Percentiles rank a stretch among this genome's conserved stretches.
These are phyloP conservation scores for Microcos paniculata DNA, from an alignment of 345 rosid species.

Conservation along the genomic window DNA sequence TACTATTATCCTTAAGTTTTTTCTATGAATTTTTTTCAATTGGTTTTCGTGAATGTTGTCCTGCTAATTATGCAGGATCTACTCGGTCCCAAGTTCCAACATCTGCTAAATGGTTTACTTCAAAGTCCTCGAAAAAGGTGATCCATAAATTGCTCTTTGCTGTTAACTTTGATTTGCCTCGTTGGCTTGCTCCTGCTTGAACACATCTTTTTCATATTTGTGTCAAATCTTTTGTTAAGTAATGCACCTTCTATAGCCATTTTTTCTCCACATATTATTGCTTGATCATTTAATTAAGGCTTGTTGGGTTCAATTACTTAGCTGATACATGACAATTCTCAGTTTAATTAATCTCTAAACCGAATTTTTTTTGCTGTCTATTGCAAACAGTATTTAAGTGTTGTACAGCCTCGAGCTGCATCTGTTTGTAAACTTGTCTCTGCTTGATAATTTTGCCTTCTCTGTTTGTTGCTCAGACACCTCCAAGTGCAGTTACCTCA, in stretches of 20 bases:
- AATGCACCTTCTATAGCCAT: background rate
- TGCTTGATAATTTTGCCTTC: background rate
- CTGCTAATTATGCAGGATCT: constrained; percentile 41
- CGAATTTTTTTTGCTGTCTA: background rate
- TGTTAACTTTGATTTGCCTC: background rate
- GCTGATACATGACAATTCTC: background rate
- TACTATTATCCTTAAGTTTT: background rate
- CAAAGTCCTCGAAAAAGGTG: constrained; percentile 70
- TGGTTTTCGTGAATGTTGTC: constrained; percentile 4
- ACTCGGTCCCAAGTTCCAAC: constrained; percentile 30
- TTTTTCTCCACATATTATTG: background rate
- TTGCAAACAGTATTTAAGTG: background rate
- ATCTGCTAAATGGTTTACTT: constrained; percentile 50
- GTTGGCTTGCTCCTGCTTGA: background rate
- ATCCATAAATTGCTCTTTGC: background rate
- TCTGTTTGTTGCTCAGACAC: constrained; percentile 32
- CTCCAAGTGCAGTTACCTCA: constrained; percentile 69
- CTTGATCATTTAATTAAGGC: background rate
- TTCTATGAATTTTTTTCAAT: background rate
- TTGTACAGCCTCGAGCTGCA: background rate
- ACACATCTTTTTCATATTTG: background rate
- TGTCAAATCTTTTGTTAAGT: background rate
- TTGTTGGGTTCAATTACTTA: background rate
- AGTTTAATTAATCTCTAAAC: background rate
- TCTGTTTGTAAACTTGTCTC: background rate